Evolutionary conservation across 139 green algal genomes (phyloP), one percentile per base, ranked within the genome.

Genomic region (Coelastrella sp.): DNA sequence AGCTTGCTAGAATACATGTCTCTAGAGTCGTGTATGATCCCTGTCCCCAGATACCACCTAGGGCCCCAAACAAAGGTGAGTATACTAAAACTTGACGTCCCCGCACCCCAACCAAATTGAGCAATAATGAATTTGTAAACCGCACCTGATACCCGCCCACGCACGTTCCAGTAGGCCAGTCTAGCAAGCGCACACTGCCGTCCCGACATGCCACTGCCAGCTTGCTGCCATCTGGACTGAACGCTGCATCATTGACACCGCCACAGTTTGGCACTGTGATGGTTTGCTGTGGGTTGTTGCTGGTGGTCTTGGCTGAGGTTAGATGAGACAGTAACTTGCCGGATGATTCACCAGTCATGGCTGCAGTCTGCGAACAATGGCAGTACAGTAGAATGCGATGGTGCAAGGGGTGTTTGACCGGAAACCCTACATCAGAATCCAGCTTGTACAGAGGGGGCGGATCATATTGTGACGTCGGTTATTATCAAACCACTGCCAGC

Each of bases 171-270:
- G 82, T 92, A 5, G 83, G 73, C 47, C 95, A 88, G 47, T 97
- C 94, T 71, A 98, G 94, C 7, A 99, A 47, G 10, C 96, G 92
- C 77, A 98, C 81, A 59, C 93, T 88, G 59, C 97, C 97, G 77
- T 99, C 97, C 22, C 94, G 87, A 89, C 94, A 96, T 0, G 95
- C 96, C 0, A 94, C 96, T 10, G 97, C 97, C 20, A 99, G 58
- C n/a, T 90, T 87, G 13, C 71, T 88, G 17, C 97, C 97, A 64
- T 97, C 94, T 0, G 97, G 95, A 1, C 95, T 97, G 56, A 97
- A 92, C 0, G 95, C 93, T 16, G 96, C 71, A 75, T 96, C 96
- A 71, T 95, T 96, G 73, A 98, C 92, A 60, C 96, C 93, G 8
- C 94, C 92, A 19, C 92, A 90, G 56, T 65, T 32, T 14, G 90